Percentiles rank a stretch among this genome's conserved stretches.
These are phyloP conservation scores for Aeschynomene evenia DNA, from an alignment of 306 rosid species.

Conservation along the genomic window DNA sequence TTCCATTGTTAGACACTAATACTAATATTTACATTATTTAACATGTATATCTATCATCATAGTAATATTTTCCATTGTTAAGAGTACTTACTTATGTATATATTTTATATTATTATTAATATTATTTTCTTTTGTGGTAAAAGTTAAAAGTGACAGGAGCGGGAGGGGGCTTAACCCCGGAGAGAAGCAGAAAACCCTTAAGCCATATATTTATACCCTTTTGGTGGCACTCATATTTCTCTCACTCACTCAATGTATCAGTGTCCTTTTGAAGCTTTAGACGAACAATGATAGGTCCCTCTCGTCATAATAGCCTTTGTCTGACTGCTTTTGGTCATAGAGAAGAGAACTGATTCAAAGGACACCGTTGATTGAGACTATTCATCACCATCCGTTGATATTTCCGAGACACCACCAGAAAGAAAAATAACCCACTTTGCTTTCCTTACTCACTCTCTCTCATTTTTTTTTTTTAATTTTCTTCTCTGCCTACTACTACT, in stretches of 20 bases:
- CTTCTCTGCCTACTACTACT: background rate
- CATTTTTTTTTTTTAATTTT: too few relatives aligned
- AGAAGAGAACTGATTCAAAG: slow-evolving; percentile 96
- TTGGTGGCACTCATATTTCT: slow-evolving; percentile 22
- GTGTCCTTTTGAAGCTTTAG: slow-evolving; percentile 47
- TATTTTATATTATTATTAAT: background rate
- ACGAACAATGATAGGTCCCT: slow-evolving; percentile 71
- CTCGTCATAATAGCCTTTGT: slow-evolving; percentile 81
- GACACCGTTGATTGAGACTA: slow-evolving; percentile 83
- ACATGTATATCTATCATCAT: too few relatives aligned
- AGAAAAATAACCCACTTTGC: slow-evolving; percentile 37
- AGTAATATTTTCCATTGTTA: too few relatives aligned
- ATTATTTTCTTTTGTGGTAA: background rate
- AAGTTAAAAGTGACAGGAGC: slow-evolving; percentile 29
- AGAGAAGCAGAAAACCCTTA: background rate
- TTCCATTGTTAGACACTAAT: background rate
- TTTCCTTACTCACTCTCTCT: too few relatives aligned
- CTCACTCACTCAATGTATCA: slow-evolving; percentile 11
- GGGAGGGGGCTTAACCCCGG: slow-evolving; percentile 25
- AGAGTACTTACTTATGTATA: background rate
- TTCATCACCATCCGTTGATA: slow-evolving; percentile 66
- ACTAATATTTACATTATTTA: too few relatives aligned
- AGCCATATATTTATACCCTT: slow-evolving; percentile 31
- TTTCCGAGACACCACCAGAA: slow-evolving; percentile 52
- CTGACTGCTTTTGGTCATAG: slow-evolving; percentile 89